A percentile compares a stretch with the other conserved stretches of the same genome.
Conservation (phyloP, 2,329 filamentous ascomycete genomes). For the Rhinocladiella similis region DNA sequence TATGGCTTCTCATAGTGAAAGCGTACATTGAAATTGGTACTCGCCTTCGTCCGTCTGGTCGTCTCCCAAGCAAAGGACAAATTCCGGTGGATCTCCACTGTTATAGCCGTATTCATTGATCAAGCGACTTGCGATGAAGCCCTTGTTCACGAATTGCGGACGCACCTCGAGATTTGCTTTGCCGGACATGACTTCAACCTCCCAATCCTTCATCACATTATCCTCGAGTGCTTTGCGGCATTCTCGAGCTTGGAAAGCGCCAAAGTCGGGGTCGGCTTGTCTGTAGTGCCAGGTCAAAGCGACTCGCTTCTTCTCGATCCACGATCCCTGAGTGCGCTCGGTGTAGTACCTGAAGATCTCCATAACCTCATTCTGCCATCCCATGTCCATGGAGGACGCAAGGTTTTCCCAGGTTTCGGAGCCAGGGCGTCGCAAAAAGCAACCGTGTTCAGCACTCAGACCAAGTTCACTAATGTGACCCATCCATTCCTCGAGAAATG, state of each 20-base stretch:
- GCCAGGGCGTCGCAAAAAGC: constrained; percentile 83
- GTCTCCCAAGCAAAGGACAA: constrained; percentile 88
- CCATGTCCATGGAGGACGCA: constrained; percentile 83
- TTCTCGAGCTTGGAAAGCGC: constrained; percentile 73
- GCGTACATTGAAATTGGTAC: constrained; percentile 17
- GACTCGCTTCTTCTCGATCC: constrained; percentile 91
- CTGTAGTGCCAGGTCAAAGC: constrained; percentile 98
- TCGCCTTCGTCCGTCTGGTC: constrained; percentile 96
- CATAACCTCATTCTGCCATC: constrained; percentile 84
- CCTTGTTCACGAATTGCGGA: constrained; percentile 98
- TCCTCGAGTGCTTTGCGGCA: constrained; percentile 79
- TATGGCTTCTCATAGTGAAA: background rate
- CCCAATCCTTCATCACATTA: constrained; percentile 75
- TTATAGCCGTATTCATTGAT: constrained; percentile 67
- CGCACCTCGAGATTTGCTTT: constrained; percentile 97
- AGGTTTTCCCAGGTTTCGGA: constrained; percentile 82
- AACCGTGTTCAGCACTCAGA: constrained; percentile 96
- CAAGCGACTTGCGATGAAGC: constrained; percentile 84
- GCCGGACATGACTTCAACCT: constrained; percentile 94
- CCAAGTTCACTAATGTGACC: constrained; percentile 87
- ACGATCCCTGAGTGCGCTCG: constrained; percentile 81
- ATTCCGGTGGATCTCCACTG: constrained; percentile 66
- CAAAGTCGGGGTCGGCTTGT: constrained; percentile 82
- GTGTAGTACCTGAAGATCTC: constrained; percentile 86
- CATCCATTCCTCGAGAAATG: constrained; percentile 85